Percentiles rank a stretch among this genome's conserved stretches.
Evolutionary conservation across 2,329 filamentous ascomycete genomes (phyloP).

Genomic region (Trichoderma asperellum): DNA sequence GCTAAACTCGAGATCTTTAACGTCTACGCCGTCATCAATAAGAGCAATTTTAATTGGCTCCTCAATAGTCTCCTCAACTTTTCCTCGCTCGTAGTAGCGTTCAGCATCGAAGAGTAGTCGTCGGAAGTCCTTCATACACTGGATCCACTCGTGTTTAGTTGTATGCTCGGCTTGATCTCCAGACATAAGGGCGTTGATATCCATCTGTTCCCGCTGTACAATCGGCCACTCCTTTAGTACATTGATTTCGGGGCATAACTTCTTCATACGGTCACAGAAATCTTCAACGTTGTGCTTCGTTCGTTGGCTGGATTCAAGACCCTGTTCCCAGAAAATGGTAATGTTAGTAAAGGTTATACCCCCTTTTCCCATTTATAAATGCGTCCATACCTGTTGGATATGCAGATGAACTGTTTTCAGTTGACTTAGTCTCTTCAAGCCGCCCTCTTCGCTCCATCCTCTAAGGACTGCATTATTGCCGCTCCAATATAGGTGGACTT

Average conservation of each 20-base stretch:
- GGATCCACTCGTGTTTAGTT: constrained; percentile 36
- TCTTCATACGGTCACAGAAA: constrained; percentile 30
- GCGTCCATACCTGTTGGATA: constrained; percentile 28
- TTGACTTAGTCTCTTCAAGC: constrained; percentile 34
- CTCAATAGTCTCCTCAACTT: constrained; percentile 29
- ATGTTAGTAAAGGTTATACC: not conserved
- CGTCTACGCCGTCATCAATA: constrained; percentile 47
- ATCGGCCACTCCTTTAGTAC: constrained; percentile 27
- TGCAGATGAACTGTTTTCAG: constrained; percentile 36
- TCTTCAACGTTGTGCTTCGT: constrained; percentile 30
- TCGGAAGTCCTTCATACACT: constrained; percentile 36
- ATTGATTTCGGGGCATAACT: constrained; percentile 26
- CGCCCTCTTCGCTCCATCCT: constrained; percentile 39
- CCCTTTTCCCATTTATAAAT: not conserved
- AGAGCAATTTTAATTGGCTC: constrained; percentile 41
- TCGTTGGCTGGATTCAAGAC: constrained; percentile 30
- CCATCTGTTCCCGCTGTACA: constrained; percentile 13
- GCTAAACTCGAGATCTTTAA: constrained; percentile 35
- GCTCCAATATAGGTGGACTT: constrained; percentile 39
- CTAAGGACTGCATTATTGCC: constrained; percentile 42
- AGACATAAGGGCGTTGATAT: constrained; percentile 7
- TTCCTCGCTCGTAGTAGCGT: constrained; percentile 18
- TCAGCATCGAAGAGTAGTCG: constrained; percentile 33
- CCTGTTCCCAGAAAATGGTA: constrained; percentile 19
- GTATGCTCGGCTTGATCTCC: constrained; percentile 29